Evolutionary conservation across 140 eudicot genomes (phyloP), one percentile per base, ranked within the genome.

Genomic region (Oenanthe javanica): DNA sequence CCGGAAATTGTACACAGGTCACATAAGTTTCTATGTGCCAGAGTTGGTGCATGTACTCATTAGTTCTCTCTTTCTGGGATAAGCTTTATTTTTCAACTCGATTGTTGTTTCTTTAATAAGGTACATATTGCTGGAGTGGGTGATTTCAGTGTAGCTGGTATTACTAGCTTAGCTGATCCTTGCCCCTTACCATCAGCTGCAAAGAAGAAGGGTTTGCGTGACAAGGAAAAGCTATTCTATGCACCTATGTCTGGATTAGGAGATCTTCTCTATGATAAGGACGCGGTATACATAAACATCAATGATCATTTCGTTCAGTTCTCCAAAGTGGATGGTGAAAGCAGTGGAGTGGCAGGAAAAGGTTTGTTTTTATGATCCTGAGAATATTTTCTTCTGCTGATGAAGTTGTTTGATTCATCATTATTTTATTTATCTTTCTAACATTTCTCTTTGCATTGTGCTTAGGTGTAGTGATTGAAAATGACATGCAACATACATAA

Each of bases 231-330:
- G 87, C 84, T 92, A 16, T 92, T 95, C 83, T 95, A 95, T 86
- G 99, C 97, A 40, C 99, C 99, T 73, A 95, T 95, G 99, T 92
- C 99, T 81, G 99, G 99, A 69, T 55, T 95, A 54, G 99, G 99
- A 75, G 97, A 95, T 89, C 93, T 95, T 7, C 76, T 92, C 9
- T 95, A 92, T 59, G 99, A 95, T 85, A 95, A 95, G 76, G 97
- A 92, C 88, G 99, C 97, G 85, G 97, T 93, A 45, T 92, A 95
- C 77, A 89, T 93, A 82, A 87, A 90, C 83, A 95, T 95, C 19
- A 91, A 92, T 78, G 99, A 95, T 80, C 93, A 89, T 82, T 88
- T 95, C 79, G 99, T 95, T 67, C 99, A 95, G 89, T 95, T 82
- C 66, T 95, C 99, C 75, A 89, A 89, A 83, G 84, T 49, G 9